These are phyloP conservation scores for Coprinopsis marcescibilis DNA, from an alignment of 768 basidiomycete species.

Conservation along the genomic window DNA sequence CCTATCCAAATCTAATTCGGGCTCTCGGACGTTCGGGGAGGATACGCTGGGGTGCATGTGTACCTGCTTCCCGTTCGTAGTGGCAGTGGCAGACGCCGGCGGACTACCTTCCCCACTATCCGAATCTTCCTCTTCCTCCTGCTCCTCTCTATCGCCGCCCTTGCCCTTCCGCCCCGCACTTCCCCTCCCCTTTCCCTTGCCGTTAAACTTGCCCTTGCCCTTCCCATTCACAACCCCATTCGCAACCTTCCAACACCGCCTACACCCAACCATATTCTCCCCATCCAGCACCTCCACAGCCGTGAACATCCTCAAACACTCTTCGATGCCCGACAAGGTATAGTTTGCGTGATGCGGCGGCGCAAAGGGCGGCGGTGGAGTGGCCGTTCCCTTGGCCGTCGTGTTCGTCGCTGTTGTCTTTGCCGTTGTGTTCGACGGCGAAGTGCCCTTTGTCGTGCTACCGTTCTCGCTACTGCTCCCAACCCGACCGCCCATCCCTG, in stretches of 20 bases:
- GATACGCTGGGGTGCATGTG: no score
- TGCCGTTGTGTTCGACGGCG: constrained; percentile 39
- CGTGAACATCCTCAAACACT: constrained; percentile 83
- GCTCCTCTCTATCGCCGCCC: constrained; percentile 24
- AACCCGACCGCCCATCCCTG: no score
- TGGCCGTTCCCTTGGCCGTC: not conserved
- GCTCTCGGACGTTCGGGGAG: no score
- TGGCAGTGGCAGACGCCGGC: not conserved
- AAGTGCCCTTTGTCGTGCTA: constrained; percentile 26
- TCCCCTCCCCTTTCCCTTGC: constrained; percentile 21
- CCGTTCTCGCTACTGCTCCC: no score
- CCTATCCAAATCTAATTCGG: not conserved
- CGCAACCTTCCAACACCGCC: constrained; percentile 89
- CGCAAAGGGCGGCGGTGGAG: no score
- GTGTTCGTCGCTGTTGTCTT: not conserved
- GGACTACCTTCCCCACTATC: constrained; percentile 13
- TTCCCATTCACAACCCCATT: constrained; percentile 29
- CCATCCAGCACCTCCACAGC: constrained; percentile 90
- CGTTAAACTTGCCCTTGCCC: constrained; percentile 21
- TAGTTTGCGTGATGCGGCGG: no score
- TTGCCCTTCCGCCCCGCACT: no score
- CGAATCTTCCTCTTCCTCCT: constrained; percentile 24
- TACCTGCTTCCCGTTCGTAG: no score
- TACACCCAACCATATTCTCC: constrained; percentile 92
- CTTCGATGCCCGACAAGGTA: constrained; percentile 61